A percentile compares a stretch with the other conserved stretches of the same genome.
Evolutionary conservation across 805 yeast species (phyloP).

Genomic region (Candida loeiensis): DNA sequence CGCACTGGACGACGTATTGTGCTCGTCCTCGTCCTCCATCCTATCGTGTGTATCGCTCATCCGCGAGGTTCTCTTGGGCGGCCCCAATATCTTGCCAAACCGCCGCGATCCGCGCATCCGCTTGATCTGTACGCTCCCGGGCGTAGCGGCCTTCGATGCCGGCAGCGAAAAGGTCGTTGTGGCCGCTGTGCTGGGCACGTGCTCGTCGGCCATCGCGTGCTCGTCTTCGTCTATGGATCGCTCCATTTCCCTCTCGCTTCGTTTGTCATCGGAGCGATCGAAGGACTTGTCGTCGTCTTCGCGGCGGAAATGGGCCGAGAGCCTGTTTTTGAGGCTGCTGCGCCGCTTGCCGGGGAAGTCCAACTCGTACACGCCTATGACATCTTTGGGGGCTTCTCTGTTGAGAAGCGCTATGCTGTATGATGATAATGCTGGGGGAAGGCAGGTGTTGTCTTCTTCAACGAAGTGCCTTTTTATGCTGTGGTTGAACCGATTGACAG

Average conservation of each 20-base stretch:
- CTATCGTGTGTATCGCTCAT: slow-evolving; percentile 12
- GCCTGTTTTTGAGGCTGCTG: slow-evolving; percentile 23
- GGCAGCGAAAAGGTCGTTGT: slow-evolving; percentile 9
- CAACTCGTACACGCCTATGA: slow-evolving; percentile 24
- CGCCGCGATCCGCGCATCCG: slow-evolving; percentile 35
- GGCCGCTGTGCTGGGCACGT: slow-evolving; percentile 6
- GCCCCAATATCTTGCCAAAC: slow-evolving; percentile 42
- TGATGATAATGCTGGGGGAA: slow-evolving; percentile 59
- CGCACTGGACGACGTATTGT: slow-evolving; percentile 4
- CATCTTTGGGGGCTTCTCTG: slow-evolving; percentile 15
- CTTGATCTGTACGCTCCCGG: slow-evolving; percentile 16
- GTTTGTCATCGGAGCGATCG: neutral
- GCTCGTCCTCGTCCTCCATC: slow-evolving; percentile 5
- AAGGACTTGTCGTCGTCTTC: slow-evolving; percentile 2
- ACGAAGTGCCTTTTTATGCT: slow-evolving; percentile 11
- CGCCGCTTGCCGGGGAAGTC: slow-evolving; percentile 25
- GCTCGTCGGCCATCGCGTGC: slow-evolving; percentile 6
- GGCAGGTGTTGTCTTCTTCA: slow-evolving; percentile 50
- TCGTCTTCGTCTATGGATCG: slow-evolving; percentile 3
- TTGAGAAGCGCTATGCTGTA: slow-evolving; percentile 53
- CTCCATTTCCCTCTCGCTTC: slow-evolving; percentile 1
- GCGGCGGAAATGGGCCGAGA: slow-evolving; percentile 33
- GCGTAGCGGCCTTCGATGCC: slow-evolving; percentile 8
- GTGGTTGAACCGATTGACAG: slow-evolving; percentile 2
- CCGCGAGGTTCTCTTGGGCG: slow-evolving; percentile 46